Conservation (phyloP, 495 filamentous ascomycete genomes). For the Parathielavia appendiculata region DNA sequence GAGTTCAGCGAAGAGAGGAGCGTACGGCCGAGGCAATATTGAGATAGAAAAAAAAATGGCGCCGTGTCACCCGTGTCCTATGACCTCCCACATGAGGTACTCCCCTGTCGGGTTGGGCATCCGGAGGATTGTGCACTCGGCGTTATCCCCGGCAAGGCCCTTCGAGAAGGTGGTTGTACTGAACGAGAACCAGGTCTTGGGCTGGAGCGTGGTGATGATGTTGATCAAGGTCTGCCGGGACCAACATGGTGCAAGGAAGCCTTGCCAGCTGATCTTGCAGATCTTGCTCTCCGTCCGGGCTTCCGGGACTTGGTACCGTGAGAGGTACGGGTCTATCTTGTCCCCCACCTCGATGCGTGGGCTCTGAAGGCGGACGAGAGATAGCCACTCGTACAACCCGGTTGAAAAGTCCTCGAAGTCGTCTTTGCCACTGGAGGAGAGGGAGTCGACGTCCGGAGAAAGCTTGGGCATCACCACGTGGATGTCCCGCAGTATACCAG, state of each 20-base stretch:
- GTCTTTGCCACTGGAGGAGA: slow-evolving; percentile 31
- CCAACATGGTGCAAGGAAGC: slow-evolving; percentile 48
- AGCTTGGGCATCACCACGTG: slow-evolving; percentile 48
- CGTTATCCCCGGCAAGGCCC: slow-evolving; percentile 37
- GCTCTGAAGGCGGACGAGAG: slow-evolving; percentile 64
- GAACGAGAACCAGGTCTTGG: slow-evolving; percentile 47
- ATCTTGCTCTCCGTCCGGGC: slow-evolving; percentile 32
- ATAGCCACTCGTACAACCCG: slow-evolving; percentile 79
- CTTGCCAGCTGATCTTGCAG: slow-evolving; percentile 51
- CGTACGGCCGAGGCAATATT: slow-evolving; percentile 57
- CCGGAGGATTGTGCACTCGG: slow-evolving; percentile 45
- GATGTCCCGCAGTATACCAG: slow-evolving; percentile 30
- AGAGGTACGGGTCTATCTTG: slow-evolving; percentile 71
- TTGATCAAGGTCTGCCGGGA: slow-evolving; percentile 37
- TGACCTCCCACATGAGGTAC: slow-evolving; percentile 53
- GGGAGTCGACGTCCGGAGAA: slow-evolving; percentile 36
- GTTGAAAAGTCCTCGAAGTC: slow-evolving; percentile 57
- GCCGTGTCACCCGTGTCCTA: slow-evolving; percentile 24
- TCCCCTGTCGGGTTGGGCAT: slow-evolving; percentile 42
- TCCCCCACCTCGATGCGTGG: slow-evolving; percentile 65
- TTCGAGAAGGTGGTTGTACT: slow-evolving; percentile 44
- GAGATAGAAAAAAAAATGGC: slow-evolving; percentile 1
- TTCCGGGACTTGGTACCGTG: slow-evolving; percentile 67
- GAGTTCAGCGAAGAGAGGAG: slow-evolving; percentile 53
- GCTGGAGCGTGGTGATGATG: slow-evolving; percentile 36